phyloP scores from a whole-genome alignment of 768 basidiomycete genomes.

The Neoboletus subvelutipes region DNA sequence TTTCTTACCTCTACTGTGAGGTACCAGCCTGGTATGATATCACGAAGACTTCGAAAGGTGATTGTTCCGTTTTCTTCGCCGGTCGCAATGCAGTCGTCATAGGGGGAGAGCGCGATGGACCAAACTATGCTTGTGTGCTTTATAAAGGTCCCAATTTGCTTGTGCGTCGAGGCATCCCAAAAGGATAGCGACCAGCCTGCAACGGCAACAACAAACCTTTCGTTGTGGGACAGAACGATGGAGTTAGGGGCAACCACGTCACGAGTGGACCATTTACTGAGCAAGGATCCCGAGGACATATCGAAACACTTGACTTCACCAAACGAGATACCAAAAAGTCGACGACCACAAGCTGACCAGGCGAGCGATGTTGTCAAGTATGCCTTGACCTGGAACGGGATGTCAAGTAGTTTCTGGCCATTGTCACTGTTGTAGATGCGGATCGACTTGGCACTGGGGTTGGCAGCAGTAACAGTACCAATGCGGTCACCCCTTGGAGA shows the following conservation, averaged over 20 bases:
- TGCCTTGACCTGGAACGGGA: neutral
- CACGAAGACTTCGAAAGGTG: neutral
- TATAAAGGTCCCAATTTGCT: neutral
- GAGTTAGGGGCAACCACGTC: rapidly evolving
- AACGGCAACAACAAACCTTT: neutral
- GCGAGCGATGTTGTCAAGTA: neutral
- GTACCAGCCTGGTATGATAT: neutral
- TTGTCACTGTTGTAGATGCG: neutral
- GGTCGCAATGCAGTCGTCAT: neutral
- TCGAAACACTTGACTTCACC: neutral
- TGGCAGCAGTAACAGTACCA: neutral
- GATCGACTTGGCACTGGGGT: neutral
- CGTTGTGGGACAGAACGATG: neutral
- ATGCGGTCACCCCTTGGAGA: constrained; percentile 7
- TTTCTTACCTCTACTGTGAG: neutral
- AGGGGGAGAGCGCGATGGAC: neutral
- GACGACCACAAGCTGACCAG: neutral
- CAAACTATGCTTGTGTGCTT: neutral
- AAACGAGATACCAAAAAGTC: neutral
- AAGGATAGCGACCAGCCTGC: neutral
- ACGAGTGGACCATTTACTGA: neutral
- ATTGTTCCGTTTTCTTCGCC: constrained; percentile 3
- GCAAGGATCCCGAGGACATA: neutral
- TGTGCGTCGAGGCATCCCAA: neutral
- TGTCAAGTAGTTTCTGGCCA: constrained; percentile 1